These are phyloP conservation scores for Tricholoma matsutake DNA, from an alignment of 768 basidiomycete genomes.

Conservation along the genomic window DNA sequence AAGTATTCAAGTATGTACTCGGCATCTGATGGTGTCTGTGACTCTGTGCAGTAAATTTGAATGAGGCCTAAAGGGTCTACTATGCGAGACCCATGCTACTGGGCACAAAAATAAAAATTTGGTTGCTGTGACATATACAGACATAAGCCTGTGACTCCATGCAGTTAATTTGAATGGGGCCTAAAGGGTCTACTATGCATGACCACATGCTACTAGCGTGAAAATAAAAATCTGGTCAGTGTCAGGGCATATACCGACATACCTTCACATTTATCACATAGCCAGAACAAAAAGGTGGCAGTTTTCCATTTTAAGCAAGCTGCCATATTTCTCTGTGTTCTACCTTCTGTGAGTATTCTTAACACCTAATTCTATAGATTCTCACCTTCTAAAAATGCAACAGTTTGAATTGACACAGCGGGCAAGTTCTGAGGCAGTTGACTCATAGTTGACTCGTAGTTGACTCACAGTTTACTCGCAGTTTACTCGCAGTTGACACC, in stretches of 20 bases:
- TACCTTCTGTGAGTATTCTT: not conserved
- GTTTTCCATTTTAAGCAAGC: not conserved
- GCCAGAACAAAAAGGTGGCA: not conserved
- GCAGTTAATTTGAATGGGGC: too few relatives aligned
- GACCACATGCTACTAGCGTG: too few relatives aligned
- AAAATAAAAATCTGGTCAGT: too few relatives aligned
- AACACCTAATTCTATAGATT: not conserved
- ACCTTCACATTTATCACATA: not conserved
- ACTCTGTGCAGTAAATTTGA: too few relatives aligned
- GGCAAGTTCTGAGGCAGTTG: too few relatives aligned
- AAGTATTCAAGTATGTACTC: not conserved
- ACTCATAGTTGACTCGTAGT: too few relatives aligned
- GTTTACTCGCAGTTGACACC: too few relatives aligned
- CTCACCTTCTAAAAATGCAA: not conserved
- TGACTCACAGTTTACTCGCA: too few relatives aligned
- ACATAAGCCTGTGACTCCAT: too few relatives aligned
- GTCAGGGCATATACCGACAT: too few relatives aligned
- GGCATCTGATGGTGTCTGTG: not conserved
- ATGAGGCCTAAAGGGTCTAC: not conserved
- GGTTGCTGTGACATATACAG: not conserved
- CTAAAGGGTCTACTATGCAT: too few relatives aligned
- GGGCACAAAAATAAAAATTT: not conserved
- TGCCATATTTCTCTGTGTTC: not conserved
- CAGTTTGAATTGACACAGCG: not conserved
- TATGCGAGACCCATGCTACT: not conserved